Percentiles rank a stretch among this genome's conserved stretches.
Evolutionary conservation across 805 yeast genomes (phyloP).

Genomic region (Candida ipomoeae): DNA sequence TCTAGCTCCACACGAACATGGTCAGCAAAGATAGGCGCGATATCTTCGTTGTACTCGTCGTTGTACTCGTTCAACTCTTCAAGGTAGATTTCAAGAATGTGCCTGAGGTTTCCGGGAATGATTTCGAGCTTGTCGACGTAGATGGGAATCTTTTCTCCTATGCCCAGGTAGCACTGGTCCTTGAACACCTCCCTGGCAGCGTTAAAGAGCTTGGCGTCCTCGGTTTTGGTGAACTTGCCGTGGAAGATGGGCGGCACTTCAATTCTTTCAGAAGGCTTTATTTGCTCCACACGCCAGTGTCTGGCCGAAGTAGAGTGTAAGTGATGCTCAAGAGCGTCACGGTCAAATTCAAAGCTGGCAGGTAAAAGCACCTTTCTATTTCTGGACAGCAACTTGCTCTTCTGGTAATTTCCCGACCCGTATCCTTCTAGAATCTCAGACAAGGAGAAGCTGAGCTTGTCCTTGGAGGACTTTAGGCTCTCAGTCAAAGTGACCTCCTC

Average conservation of each 20-base stretch:
- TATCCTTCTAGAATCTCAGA: background rate
- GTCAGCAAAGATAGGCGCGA: conserved; percentile 8
- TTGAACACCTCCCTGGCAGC: background rate
- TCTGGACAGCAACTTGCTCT: conserved; percentile 1
- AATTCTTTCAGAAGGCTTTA: conserved; percentile 1
- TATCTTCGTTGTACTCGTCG: conserved; percentile 10
- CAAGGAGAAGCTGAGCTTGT: background rate
- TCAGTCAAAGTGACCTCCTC: background rate
- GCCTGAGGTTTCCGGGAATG: conserved; percentile 6
- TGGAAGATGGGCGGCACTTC: conserved; percentile 4
- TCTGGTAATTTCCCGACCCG: background rate
- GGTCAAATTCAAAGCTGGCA: conserved; percentile 6
- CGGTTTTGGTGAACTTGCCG: background rate
- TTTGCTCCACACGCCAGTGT: conserved; percentile 2
- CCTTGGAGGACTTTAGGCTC: background rate
- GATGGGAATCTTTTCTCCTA: background rate
- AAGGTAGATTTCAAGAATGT: conserved; percentile 1
- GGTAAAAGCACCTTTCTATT: conserved; percentile 9
- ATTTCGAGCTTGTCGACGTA: conserved; percentile 4
- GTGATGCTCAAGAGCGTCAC: conserved; percentile 1
- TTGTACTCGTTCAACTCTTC: conserved; percentile 8
- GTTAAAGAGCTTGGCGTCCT: background rate
- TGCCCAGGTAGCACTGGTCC: background rate
- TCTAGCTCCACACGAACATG: conserved; percentile 11
- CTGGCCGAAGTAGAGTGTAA: conserved; percentile 7